Evolutionary conservation across 2,329 filamentous ascomycete species (phyloP).

Genomic region (Lachnellula hyalina): DNA sequence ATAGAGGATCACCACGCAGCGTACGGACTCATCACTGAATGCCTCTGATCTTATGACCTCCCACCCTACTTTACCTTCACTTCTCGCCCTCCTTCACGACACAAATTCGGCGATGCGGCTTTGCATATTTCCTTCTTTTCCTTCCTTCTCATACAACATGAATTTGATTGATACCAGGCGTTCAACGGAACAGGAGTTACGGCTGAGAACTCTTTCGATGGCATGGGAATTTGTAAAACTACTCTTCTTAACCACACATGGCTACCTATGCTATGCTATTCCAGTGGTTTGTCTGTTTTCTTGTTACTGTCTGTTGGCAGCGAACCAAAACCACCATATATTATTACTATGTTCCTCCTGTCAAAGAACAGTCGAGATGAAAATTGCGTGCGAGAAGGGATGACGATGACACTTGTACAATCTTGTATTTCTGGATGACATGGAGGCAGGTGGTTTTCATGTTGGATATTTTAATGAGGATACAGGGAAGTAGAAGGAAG

Average conservation of each 20-base stretch:
- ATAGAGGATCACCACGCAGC: slow-evolving; percentile 28
- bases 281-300: neutral
- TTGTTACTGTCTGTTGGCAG: neutral
- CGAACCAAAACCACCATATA: neutral
- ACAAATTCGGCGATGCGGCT: slow-evolving; percentile 1
- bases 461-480: neutral
- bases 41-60: neutral
- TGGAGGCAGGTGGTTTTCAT: neutral
- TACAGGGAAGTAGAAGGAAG: neutral
- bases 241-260: slow-evolving; percentile 23
- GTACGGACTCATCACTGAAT: slow-evolving; percentile 26
- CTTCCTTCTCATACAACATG: slow-evolving; percentile 1
- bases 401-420: neutral
- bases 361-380: slow-evolving; percentile 1
- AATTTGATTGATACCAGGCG: slow-evolving; percentile 28
- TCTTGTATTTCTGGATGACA: neutral
- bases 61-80: neutral
- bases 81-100: slow-evolving; percentile 4
- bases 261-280: neutral
- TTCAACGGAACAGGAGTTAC: slow-evolving; percentile 9
- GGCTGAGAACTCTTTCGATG: neutral
- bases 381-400: neutral
- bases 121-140: neutral
- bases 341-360: neutral
- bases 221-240: slow-evolving; percentile 19